Evolutionary conservation across 352 stramenopile species (phyloP).

Genomic region (Globisporangium paroecandrum): DNA sequence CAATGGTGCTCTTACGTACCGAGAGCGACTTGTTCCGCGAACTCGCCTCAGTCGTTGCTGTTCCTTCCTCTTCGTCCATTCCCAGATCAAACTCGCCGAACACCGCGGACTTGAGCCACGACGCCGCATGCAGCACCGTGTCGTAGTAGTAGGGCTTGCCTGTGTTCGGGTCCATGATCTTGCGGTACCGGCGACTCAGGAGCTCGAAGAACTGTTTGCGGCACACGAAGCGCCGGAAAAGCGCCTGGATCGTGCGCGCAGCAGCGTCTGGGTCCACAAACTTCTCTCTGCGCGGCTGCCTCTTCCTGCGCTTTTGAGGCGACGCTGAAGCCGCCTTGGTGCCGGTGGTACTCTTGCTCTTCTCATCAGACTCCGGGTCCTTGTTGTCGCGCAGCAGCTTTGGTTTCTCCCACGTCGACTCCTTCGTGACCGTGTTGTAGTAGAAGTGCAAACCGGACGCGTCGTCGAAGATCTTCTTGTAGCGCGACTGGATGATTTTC

Average conservation of each 20-base stretch:
- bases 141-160: slow-evolving; percentile 68
- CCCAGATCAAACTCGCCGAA: slow-evolving; percentile 56
- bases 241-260: slow-evolving; percentile 52
- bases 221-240: slow-evolving; percentile 50
- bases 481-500: slow-evolving; percentile 42
- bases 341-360: background rate
- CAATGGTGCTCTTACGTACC: slow-evolving; percentile 13
- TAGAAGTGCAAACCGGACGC: slow-evolving; percentile 53
- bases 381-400: slow-evolving; percentile 26
- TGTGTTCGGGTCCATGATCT: slow-evolving; percentile 45
- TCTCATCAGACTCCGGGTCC: background rate
- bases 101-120: slow-evolving; percentile 61
- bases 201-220: slow-evolving; percentile 42
- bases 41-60: background rate
- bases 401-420: slow-evolving; percentile 69
- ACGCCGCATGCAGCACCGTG: slow-evolving; percentile 32
- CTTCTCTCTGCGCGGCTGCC: slow-evolving; percentile 26
- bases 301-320: slow-evolving; percentile 11
- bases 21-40: slow-evolving; percentile 8
- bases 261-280: slow-evolving; percentile 36
- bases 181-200: slow-evolving; percentile 50
- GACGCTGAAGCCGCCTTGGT: background rate
- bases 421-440: slow-evolving; percentile 68
- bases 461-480: slow-evolving; percentile 59
- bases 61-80: slow-evolving; percentile 18